Percentiles rank a stretch among this genome's conserved stretches.
phyloP scores from a whole-genome alignment of 139 green algal species.

The Tetradesmus obliquus region DNA sequence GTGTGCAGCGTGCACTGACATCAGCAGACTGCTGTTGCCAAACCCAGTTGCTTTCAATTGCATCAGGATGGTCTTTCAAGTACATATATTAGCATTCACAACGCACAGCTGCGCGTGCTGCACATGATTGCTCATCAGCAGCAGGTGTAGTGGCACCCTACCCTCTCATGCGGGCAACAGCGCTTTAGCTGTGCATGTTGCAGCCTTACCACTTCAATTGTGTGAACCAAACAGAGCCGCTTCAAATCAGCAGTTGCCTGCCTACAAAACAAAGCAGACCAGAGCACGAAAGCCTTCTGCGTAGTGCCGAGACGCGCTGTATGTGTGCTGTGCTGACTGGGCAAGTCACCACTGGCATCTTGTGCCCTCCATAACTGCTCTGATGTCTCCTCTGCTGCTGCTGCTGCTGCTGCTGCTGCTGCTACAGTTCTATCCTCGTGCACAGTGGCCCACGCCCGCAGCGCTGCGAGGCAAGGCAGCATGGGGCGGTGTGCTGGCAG shows the following conservation, averaged over 20 bases:
- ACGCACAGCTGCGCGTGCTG: background rate
- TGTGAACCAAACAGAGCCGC: no score
- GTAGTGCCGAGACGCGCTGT: no score
- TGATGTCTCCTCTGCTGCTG: no score
- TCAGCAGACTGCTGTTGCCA: background rate
- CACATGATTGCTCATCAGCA: background rate
- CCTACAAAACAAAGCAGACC: no score
- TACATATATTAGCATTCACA: background rate
- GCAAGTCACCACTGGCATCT: no score
- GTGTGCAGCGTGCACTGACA: conserved; percentile 2
- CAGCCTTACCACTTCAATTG: background rate
- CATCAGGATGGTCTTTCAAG: background rate
- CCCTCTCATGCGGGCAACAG: background rate
- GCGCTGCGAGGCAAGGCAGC: background rate
- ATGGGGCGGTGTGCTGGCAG: conserved; percentile 34
- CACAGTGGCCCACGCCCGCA: conserved; percentile 19
- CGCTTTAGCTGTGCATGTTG: background rate
- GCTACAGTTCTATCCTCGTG: conserved; percentile 2
- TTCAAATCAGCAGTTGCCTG: no score
- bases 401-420: conserved; percentile 5
- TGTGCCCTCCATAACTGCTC: no score
- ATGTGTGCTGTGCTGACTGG: no score
- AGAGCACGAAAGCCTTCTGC: no score
- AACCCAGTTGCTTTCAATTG: background rate
- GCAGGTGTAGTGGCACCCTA: background rate